These are phyloP conservation scores for Xylaria scruposa DNA, from an alignment of 495 filamentous ascomycete genomes.

Conservation along the genomic window DNA sequence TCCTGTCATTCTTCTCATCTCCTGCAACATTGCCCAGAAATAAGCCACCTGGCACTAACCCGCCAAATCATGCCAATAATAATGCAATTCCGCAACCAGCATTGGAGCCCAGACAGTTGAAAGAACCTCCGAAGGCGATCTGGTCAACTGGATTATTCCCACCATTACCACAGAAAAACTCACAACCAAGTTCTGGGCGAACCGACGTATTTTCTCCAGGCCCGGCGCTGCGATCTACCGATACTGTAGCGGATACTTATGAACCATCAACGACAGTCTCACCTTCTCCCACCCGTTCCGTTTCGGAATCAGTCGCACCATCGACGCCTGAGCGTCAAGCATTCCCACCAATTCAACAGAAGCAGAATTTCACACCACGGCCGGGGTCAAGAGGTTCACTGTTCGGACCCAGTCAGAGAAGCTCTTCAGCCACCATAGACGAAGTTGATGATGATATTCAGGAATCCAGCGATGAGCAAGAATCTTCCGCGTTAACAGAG, in stretches of 20 bases:
- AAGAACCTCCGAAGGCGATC: conserved; percentile 31
- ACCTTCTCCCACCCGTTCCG: conserved; percentile 20
- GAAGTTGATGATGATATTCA: conserved; percentile 25
- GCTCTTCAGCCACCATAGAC: conserved; percentile 4
- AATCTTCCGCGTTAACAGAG: conserved; percentile 40
- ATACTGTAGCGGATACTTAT: conserved; percentile 30
- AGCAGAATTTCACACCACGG: conserved; percentile 58
- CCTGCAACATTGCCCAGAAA: conserved; percentile 48
- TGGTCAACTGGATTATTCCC: conserved; percentile 43
- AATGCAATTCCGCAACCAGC: conserved; percentile 25
- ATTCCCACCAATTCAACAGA: conserved; percentile 50
- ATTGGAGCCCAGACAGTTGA: conserved; percentile 22
- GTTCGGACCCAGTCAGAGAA: conserved; percentile 38
- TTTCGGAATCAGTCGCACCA: conserved; percentile 28
- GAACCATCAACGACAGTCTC: conserved; percentile 27
- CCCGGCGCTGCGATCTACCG: conserved; percentile 29
- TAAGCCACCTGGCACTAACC: conserved; percentile 20
- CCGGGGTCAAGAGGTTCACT: conserved; percentile 42
- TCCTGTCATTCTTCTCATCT: conserved; percentile 56
- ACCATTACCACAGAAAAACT: conserved; percentile 41
- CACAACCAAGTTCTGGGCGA: conserved; percentile 32
- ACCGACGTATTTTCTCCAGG: conserved; percentile 37
- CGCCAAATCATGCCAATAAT: conserved; percentile 12
- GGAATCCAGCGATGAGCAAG: conserved; percentile 37
- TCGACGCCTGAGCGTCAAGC: conserved; percentile 39